Evolutionary conservation across 371 early-diverging fungal species (phyloP).

Genomic region (Furculomyces boomerangus): DNA sequence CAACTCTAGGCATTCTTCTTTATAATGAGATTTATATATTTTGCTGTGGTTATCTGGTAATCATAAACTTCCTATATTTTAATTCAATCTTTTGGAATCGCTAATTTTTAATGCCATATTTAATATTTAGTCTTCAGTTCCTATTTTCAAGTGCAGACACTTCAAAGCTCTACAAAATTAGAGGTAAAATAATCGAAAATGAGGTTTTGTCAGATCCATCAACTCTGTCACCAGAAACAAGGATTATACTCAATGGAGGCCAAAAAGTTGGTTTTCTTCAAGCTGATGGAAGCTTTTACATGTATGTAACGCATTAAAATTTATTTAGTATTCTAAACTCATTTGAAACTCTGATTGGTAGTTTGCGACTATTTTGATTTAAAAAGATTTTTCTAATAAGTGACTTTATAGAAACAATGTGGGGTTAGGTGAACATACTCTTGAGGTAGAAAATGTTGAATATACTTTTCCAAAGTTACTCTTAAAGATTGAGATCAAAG

Average conservation of each 20-base stretch:
- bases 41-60: neutral
- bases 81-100: neutral
- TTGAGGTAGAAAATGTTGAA: slow-evolving; percentile 22
- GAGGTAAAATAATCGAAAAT: neutral
- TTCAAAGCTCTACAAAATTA: neutral
- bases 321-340: neutral
- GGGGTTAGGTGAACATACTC: slow-evolving; percentile 24
- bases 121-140: neutral
- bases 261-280: slow-evolving; percentile 20
- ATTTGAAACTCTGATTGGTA: too few relatives aligned
- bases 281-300: slow-evolving; percentile 24
- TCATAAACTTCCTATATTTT: neutral
- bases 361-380: neutral
- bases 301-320: slow-evolving; percentile 5
- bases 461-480: slow-evolving; percentile 29
- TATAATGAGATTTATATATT: neutral
- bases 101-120: neutral
- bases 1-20: neutral
- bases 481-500: slow-evolving; percentile 16
- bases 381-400: neutral
- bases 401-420: slow-evolving; percentile 13
- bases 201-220: slow-evolving; percentile 7
- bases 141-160: neutral
- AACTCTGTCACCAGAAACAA: slow-evolving; percentile 12
- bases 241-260: slow-evolving; percentile 28